Base-by-base conservation (phyloP, 2,329 filamentous ascomycete genomes). In the Fusarium papillatum region DNA sequence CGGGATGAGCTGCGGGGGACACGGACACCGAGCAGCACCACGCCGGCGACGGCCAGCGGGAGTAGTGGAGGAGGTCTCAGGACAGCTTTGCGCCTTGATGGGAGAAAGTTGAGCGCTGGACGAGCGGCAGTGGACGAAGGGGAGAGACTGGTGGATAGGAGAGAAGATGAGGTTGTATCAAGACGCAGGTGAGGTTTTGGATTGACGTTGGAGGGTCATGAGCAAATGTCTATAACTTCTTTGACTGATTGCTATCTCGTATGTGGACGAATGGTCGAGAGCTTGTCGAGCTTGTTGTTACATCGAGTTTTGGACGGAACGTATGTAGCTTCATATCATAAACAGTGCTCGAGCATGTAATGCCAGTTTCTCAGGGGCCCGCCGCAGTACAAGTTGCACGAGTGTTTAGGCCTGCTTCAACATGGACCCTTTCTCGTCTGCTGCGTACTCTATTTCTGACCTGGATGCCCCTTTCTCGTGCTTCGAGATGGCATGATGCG, bases 21-120 rank as follows among this genome's bases (percentile, higher is more conserved):
- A 16, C 65, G 72, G 68, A 74, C 72, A 19, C 69, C 74, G n/a
- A 74, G 57, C 34, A 72, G 64, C 53, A 31, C 36, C 26, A 66
- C 50, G 41, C 41, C 68, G 43, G 62, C 63, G 50, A 48, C 65
- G 22, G 29, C 39, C 41, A 50, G 62, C 26, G 72, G 66, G 66
- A 75, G 55, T 34, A 73, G 66, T 61, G 66, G 61, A 36, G 57
- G 63, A 36, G 71, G 68, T 13, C 66, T 74, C 48, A 73, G 68
- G 64, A 71, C 72, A 22, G 64, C 70, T 9, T 74, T 79, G 59
- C 73, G 68, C 64, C 70, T 70, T 64, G 74, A 80, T 39, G 70
- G 63, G 19, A 71, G 64, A 60, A 53, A 60, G 22, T 48, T 62
- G 57, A 74, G 68, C 64, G 64, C 63, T 64, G 68, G 69, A 50